Percentiles rank a stretch among this genome's conserved stretches.
phyloP scores from a whole-genome alignment of 768 basidiomycete genomes.

The Galerina sulciceps region DNA sequence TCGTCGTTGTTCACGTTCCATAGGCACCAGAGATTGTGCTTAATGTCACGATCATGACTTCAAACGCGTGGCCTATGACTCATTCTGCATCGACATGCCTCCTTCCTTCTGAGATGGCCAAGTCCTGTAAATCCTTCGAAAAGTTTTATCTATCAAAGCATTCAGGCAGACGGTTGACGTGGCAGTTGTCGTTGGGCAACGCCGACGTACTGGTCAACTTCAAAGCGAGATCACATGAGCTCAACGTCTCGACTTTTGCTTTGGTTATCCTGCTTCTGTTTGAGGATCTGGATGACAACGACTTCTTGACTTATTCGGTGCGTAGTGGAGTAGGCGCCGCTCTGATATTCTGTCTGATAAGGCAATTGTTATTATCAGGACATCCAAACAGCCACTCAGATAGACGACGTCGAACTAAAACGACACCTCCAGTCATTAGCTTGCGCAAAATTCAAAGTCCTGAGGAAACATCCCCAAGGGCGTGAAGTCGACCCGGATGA shows the following conservation, averaged over 20 bases:
- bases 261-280: conserved; percentile 89
- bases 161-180: conserved; percentile 87
- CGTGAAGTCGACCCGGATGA: conserved; percentile 80
- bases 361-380: conserved; percentile 55
- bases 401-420: conserved; percentile 79
- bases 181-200: conserved; percentile 89
- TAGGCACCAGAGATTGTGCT: conserved; percentile 82
- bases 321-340: conserved; percentile 22
- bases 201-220: conserved; percentile 88
- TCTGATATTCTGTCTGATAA: not conserved
- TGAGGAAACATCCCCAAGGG: conserved; percentile 89
- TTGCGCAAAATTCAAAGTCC: conserved; percentile 90
- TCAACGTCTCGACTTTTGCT: conserved; percentile 92
- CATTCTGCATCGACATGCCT: conserved; percentile 66
- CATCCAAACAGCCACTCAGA: conserved; percentile 74
- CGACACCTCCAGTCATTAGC: conserved; percentile 96
- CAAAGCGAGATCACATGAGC: conserved; percentile 78
- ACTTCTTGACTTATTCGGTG: conserved; percentile 79
- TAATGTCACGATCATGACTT: conserved; percentile 91
- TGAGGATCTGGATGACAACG: conserved; percentile 68
- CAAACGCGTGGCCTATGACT: conserved; percentile 94
- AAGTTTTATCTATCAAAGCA: conserved; percentile 89
- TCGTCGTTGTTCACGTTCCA: conserved; percentile 8
- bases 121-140: conserved; percentile 79
- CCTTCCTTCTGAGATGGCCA: conserved; percentile 66